phyloP scores from a whole-genome alignment of 73 alveolate species.

The Loxodes magnus region DNA sequence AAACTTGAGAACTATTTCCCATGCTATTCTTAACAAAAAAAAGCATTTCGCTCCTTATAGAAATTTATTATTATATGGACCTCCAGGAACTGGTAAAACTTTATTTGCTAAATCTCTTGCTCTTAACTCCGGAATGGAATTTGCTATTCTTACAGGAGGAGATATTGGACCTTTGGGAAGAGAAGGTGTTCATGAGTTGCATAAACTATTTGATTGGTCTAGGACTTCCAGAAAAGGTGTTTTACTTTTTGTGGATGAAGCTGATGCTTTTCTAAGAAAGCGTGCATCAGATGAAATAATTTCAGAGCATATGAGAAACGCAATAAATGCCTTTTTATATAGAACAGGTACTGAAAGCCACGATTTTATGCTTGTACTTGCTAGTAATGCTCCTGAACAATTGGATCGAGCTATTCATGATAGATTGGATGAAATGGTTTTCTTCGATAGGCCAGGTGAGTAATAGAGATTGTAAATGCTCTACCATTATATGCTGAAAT shows the following conservation, averaged over 20 bases:
- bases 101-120: conserved; percentile 75
- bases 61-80: conserved; percentile 80
- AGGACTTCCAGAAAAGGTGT: conserved; percentile 49
- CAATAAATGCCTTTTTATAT: conserved; percentile 50
- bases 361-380: conserved; percentile 60
- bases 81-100: conserved; percentile 94
- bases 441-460: conserved; percentile 42
- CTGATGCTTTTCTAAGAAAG: conserved; percentile 80
- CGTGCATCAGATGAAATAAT: conserved; percentile 30
- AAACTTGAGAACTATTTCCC: conserved; percentile 41
- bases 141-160: conserved; percentile 81
- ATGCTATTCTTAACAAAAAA: conserved; percentile 44
- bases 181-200: conserved; percentile 44
- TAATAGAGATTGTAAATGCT: conserved; percentile 42
- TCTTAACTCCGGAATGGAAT: conserved; percentile 53
- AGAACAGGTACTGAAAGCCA: conserved; percentile 56
- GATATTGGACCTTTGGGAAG: conserved; percentile 83
- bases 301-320: conserved; percentile 42
- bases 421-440: conserved; percentile 63
- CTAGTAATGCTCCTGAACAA: conserved; percentile 71
- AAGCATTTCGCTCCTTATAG: conserved; percentile 63
- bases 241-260: conserved; percentile 25
- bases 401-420: conserved; percentile 84
- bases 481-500: conserved; percentile 42
- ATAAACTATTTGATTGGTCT: conserved; percentile 81